Evolutionary conservation across 345 rosid genomes (phyloP), one percentile per base, ranked within the genome.

Genomic region (Toxicodendron radicans): DNA sequence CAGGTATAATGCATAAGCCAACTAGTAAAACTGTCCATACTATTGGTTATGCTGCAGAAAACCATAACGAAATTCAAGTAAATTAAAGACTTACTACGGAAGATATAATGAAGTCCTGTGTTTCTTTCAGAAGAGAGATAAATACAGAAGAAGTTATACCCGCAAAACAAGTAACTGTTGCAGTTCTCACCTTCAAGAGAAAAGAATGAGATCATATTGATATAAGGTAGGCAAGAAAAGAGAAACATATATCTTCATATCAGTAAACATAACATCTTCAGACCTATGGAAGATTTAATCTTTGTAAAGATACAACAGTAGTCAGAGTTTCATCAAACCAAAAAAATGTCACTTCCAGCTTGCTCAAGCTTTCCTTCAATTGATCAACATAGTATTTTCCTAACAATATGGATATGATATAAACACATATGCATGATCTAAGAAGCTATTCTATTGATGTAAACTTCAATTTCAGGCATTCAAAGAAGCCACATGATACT

Each of bases 131-230:
- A 63, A 95, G 89, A 43, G 91, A 76, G 80, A 71, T 75, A 85
- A 92, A 92, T 51, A 84, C 86, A 53, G 89, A 77, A 52, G 97
- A 92, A 73, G 99, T 95, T 65, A 92, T 87, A 76, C 97, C 99
- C 68, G 97, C 99, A 76, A 91, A 95, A 84, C 95, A 92, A 81
- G 97, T 95, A 80, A 95, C 63, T 24, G 97, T 70, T 67, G 93
- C 89, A 78, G 87, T 84, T 82, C 99, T 88, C 84, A 91, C 97
- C 99, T 95, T 77, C 77, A 72, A 76, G 66, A 72, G 74, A 58
- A 41, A 68, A 68, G 21, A 75, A 74, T 58, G 63, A 72, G 12
- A 61, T 74, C 54, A 68, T 65, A 27, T 6, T 17, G 17, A 51
- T 45, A 67, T 24, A 57, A 32, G 64, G 67, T 52, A 17, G 77